Percentiles rank a stretch among this genome's conserved stretches.
Conservation (phyloP, 345 rosid genomes). For the Tarenaya hassleriana region DNA sequence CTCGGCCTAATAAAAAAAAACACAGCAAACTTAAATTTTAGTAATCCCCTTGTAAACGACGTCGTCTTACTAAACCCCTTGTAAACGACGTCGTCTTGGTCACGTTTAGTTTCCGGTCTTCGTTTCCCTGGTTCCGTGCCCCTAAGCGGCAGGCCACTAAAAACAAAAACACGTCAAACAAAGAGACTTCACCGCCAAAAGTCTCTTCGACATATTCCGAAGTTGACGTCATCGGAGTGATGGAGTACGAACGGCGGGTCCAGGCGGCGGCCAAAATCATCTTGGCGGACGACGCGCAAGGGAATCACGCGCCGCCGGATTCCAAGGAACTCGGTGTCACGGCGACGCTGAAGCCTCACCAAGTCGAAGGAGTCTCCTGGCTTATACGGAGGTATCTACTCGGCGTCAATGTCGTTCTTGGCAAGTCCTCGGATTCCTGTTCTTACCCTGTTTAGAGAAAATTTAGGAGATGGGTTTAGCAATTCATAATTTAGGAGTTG, state of each 20-base stretch:
- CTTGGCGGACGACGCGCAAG: conserved; percentile 33
- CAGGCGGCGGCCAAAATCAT: conserved; percentile 48
- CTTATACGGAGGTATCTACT: conserved; percentile 55
- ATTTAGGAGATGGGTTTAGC: not conserved
- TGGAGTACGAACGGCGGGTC: conserved; percentile 65
- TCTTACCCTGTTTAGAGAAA: not conserved
- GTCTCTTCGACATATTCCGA: conserved; percentile 4
- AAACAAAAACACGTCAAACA: too few species aligned
- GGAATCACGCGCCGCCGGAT: conserved; percentile 22
- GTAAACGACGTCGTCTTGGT: too few species aligned
- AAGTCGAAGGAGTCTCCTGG: conserved; percentile 74
- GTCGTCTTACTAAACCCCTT: too few species aligned
- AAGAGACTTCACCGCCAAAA: conserved; percentile 25
- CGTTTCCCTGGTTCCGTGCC: too few species aligned
- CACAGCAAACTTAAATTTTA: too few species aligned
- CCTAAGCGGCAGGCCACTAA: too few species aligned
- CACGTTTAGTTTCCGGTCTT: too few species aligned
- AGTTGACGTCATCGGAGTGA: conserved; percentile 13
- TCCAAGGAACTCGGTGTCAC: conserved; percentile 44
- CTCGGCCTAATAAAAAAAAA: too few species aligned
- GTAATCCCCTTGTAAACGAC: too few species aligned
- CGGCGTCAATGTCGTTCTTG: conserved; percentile 79
- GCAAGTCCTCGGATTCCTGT: conserved; percentile 23
- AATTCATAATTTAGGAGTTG: not conserved
- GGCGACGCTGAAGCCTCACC: conserved; percentile 69